These are phyloP conservation scores for Eucalyptus pauciflora DNA, from an alignment of 345 rosid genomes.

Conservation along the genomic window DNA sequence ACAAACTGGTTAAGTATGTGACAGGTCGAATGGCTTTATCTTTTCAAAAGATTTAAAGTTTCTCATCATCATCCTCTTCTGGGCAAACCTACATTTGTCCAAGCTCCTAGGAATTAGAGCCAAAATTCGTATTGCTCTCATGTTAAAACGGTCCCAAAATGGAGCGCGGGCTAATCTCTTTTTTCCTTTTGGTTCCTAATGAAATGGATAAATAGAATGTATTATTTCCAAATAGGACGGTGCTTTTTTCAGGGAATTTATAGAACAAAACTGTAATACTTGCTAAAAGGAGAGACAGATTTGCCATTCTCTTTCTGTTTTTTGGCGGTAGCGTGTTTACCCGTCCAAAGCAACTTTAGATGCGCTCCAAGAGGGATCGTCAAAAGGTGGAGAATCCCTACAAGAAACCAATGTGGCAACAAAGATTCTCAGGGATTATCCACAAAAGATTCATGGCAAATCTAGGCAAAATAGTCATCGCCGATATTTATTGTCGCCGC, in stretches of 20 bases:
- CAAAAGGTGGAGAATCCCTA: background rate
- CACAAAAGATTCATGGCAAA: background rate
- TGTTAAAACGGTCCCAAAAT: background rate
- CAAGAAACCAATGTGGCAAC: background rate
- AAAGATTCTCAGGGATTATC: background rate
- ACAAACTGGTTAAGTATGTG: background rate
- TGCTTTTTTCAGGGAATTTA: background rate
- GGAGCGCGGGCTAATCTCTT: background rate
- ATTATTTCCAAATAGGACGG: background rate
- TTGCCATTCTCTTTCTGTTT: background rate
- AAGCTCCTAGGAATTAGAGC: background rate
- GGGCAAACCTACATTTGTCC: background rate
- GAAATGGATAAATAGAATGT: background rate
- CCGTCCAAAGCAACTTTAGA: background rate
- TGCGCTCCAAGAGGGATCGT: background rate
- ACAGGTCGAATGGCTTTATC: background rate
- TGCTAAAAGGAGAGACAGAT: background rate
- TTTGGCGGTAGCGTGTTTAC: background rate
- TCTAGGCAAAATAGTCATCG: rapidly evolving
- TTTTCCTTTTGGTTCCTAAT: background rate
- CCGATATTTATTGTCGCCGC: background rate
- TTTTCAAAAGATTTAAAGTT: background rate
- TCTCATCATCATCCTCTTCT: background rate
- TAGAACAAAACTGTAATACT: background rate
- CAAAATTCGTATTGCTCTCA: background rate